phyloP scores from a whole-genome alignment of 768 basidiomycete genomes.

The Lyophyllum semitale region DNA sequence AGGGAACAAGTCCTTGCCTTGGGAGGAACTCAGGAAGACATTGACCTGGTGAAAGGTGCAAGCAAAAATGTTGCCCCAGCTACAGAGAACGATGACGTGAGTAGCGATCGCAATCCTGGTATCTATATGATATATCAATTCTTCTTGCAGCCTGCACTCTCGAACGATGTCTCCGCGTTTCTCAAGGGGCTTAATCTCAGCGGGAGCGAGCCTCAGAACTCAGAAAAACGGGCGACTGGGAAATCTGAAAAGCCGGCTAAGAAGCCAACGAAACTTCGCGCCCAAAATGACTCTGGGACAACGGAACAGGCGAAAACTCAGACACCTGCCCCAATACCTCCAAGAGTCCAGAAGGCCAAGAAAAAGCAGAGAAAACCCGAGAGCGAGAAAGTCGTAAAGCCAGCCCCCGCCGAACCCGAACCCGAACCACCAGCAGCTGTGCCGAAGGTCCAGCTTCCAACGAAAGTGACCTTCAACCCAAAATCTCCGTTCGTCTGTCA shows the following conservation, averaged over 20 bases:
- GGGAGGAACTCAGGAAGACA: constrained; percentile 50
- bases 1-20: constrained; percentile 39
- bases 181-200: constrained; percentile 40
- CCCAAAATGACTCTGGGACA: constrained; percentile 2
- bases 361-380: constrained; percentile 21
- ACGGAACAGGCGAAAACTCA: background rate
- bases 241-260: constrained; percentile 15
- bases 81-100: constrained; percentile 33
- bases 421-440: constrained; percentile 5
- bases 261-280: constrained; percentile 15
- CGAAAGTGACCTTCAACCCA: constrained; percentile 35
- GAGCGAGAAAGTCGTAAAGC: background rate
- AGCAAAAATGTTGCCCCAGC: constrained; percentile 31
- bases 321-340: background rate
- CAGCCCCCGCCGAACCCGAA: constrained; percentile 3
- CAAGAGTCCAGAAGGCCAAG: constrained; percentile 9
- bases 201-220: constrained; percentile 12
- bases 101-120: constrained; percentile 2
- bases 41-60: constrained; percentile 43
- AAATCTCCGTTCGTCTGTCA: constrained; percentile 40
- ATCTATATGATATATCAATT: background rate
- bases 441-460: constrained; percentile 25
- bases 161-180: constrained; percentile 49
- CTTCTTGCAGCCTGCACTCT: constrained; percentile 36
- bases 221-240: constrained; percentile 11